Conservation (phyloP, 192 early-diverging fungal species). For the Obelidium mucronatum region DNA sequence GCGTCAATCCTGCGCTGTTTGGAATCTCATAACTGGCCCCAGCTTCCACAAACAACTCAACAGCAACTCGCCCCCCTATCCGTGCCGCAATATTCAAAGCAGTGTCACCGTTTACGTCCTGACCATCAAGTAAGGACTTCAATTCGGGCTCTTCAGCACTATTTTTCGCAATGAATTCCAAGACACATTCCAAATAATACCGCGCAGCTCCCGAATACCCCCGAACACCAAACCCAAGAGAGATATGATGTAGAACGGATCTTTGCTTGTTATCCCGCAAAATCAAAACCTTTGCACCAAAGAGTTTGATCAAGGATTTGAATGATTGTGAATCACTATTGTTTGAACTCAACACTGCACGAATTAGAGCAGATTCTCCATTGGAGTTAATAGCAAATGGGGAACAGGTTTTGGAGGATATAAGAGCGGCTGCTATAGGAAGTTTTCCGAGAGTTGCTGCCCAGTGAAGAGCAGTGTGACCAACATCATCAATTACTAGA, state of each 20-base stretch:
- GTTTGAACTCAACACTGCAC: slow-evolving; percentile 86
- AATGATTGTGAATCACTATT: slow-evolving; percentile 87
- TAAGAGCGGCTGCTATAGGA: slow-evolving; percentile 74
- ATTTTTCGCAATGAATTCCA: slow-evolving; percentile 67
- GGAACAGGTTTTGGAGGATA: slow-evolving; percentile 77
- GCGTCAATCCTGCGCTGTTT: slow-evolving; percentile 80
- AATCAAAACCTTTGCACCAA: slow-evolving; percentile 75
- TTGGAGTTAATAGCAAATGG: slow-evolving; percentile 72
- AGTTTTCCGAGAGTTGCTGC: slow-evolving; percentile 87
- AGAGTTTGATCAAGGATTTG: slow-evolving; percentile 70
- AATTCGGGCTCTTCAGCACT: slow-evolving; percentile 36
- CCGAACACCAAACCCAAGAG: slow-evolving; percentile 70
- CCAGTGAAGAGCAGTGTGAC: slow-evolving; percentile 96
- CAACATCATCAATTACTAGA: slow-evolving; percentile 90
- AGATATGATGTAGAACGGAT: slow-evolving; percentile 93
- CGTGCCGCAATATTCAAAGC: slow-evolving; percentile 89
- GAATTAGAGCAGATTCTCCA: slow-evolving; percentile 89
- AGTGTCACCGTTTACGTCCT: slow-evolving; percentile 80
- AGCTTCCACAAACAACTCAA: slow-evolving; percentile 70
- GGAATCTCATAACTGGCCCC: slow-evolving; percentile 77
- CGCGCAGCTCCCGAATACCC: slow-evolving; percentile 75
- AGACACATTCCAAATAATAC: slow-evolving; percentile 91
- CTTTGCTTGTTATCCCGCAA: slow-evolving; percentile 80
- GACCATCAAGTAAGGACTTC: slow-evolving; percentile 37
- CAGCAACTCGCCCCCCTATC: slow-evolving; percentile 77